Evolutionary conservation across 2,329 filamentous ascomycete genomes (phyloP), one percentile per base, ranked within the genome.

Genomic region (Ophiostoma quercus): DNA sequence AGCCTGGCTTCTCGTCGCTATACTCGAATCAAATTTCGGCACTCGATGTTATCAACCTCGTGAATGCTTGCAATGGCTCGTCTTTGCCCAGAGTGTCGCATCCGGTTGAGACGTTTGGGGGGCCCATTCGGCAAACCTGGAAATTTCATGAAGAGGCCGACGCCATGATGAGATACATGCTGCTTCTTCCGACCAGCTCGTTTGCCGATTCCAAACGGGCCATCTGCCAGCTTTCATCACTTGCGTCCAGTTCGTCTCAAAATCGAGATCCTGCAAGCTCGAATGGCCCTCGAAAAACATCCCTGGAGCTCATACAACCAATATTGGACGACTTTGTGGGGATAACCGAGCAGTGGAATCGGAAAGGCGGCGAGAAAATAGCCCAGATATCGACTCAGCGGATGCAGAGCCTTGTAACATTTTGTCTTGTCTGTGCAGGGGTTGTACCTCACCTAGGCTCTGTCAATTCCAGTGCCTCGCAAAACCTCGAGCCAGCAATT

Each of bases 41-140:
- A 3, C 76, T 84, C 41, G 87, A 93, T 73, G 78, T 96, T 29
- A 79, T 91, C 51, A 87, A 87, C 73, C 79, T 96, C 4, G 77
- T 97, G n/a, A 82, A 87, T 71, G 84, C 85, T 19, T 92, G 91
- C 74, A 88, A 90, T 51, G 91, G 91, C 11, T 74, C 78, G 41
- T 74, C 78, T 4, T 74, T 76, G 6, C 71, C 84, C 22, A 69
- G 75, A 4, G 74, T 79, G 66, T 72, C 74, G 9, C 71, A 71
- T 1, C 75, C 77, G 2, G 76, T 79, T 16, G 76, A 79, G 39
- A 76, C 80, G 1, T 82, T 83, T n/a, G 82, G 83, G 7, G 83
- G 84, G 0, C 74, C 79, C 1, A 79, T 87, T 57, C 78, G 79
- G 11, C 83, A 86, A 70, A 80, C 82, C 1, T 82, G 84, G 80